Evolutionary conservation across 1,284 basidiomycete genomes (phyloP).

Genomic region (Singerocomus rubriflavus): DNA sequence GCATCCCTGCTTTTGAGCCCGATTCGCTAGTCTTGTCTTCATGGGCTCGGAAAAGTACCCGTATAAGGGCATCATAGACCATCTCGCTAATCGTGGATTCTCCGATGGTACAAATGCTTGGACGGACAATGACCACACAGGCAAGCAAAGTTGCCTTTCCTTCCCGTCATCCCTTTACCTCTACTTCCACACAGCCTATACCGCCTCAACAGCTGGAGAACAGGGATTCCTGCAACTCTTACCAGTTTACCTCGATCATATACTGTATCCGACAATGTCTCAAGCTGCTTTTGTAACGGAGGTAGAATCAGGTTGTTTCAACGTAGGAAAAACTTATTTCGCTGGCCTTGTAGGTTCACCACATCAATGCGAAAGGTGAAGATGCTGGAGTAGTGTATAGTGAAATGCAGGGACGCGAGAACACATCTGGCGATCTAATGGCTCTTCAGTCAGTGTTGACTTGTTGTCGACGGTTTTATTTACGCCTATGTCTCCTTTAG

Average conservation of each 20-base stretch:
- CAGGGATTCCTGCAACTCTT: slow-evolving; percentile 95
- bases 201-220: slow-evolving; percentile 94
- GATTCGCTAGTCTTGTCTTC: slow-evolving; percentile 70
- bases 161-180: not conserved
- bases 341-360: slow-evolving; percentile 65
- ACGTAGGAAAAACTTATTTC: not conserved
- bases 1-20: slow-evolving; percentile 5
- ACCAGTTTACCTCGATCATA: slow-evolving; percentile 96
- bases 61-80: slow-evolving; percentile 96
- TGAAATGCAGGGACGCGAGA: slow-evolving; percentile 98
- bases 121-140: slow-evolving; percentile 84
- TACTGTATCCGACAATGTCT: slow-evolving; percentile 94
- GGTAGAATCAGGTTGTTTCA: slow-evolving; percentile 38
- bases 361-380: slow-evolving; percentile 87
- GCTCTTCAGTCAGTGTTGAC: slow-evolving; percentile 60
- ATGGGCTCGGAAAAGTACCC: slow-evolving; percentile 95
- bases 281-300: slow-evolving; percentile 91
- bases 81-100: slow-evolving; percentile 95
- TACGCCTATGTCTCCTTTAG: slow-evolving; percentile 39
- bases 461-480: not conserved
- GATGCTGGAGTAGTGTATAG: slow-evolving; percentile 97
- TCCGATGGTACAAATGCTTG: slow-evolving; percentile 89
- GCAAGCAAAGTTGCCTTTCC: slow-evolving; percentile 3
- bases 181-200: slow-evolving; percentile 61
- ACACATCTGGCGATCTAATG: slow-evolving; percentile 90